phyloP scores from a whole-genome alignment of 164 flowering plant species.

The Houttuynia cordata region DNA sequence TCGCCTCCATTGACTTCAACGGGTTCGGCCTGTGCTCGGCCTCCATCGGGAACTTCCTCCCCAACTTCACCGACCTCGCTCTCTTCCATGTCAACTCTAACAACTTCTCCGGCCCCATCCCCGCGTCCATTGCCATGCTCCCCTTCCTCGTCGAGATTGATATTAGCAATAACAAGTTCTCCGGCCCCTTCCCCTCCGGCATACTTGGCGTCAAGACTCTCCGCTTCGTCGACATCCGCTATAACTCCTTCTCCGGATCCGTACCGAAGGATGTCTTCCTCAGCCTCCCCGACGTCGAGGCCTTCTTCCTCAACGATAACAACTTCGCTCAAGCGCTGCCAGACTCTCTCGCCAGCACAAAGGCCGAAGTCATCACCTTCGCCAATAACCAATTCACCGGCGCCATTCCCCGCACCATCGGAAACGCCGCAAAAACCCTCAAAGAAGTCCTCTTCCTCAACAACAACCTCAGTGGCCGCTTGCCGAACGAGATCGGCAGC shows the following conservation, averaged over 20 bases:
- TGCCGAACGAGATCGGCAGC: slow-evolving; percentile 47
- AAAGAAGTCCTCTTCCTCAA: slow-evolving; percentile 33
- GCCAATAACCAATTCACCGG: slow-evolving; percentile 33
- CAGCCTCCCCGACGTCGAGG: slow-evolving; percentile 2
- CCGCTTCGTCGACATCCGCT: slow-evolving; percentile 31
- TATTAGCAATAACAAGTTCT: slow-evolving; percentile 30
- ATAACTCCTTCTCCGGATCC: slow-evolving; percentile 19
- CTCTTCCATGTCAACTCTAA: slow-evolving; percentile 40
- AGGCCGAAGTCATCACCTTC: slow-evolving; percentile 4
- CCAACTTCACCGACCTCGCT: slow-evolving; percentile 1
- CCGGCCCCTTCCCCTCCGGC: slow-evolving; percentile 21
- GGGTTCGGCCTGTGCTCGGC: neutral
- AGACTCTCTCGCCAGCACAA: neutral
- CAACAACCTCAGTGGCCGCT: slow-evolving; percentile 38
- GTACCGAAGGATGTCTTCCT: slow-evolving; percentile 24
- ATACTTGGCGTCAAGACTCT: slow-evolving; percentile 11
- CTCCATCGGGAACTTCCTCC: neutral
- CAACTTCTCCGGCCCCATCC: slow-evolving; percentile 18
- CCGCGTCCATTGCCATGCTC: slow-evolving; percentile 11
- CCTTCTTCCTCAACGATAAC: slow-evolving; percentile 15
- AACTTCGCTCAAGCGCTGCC: neutral
- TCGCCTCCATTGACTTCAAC: slow-evolving; percentile 4
- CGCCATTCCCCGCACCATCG: slow-evolving; percentile 28
- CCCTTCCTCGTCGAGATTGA: slow-evolving; percentile 30
- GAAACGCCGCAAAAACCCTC: slow-evolving; percentile 16